phyloP scores from a whole-genome alignment of 331 rosid species.

The Quercus phellos region DNA sequence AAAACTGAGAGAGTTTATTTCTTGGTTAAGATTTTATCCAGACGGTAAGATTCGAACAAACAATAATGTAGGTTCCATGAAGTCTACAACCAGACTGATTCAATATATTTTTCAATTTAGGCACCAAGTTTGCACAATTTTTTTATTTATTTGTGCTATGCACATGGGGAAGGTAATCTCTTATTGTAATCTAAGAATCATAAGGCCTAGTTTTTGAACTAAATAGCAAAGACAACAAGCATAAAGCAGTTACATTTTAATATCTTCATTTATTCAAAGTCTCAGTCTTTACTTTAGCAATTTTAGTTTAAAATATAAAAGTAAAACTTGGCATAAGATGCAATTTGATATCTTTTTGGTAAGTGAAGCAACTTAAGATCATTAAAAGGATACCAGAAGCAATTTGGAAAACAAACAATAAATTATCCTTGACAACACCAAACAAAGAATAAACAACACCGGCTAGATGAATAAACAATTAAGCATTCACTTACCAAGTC shows the following conservation, averaged over 20 bases:
- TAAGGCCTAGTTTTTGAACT: background rate
- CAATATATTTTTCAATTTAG: background rate
- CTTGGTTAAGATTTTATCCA: background rate
- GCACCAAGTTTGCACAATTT: background rate
- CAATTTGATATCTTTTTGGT: too few species aligned
- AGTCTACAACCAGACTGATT: background rate
- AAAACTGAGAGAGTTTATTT: too few species aligned
- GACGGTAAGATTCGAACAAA: background rate
- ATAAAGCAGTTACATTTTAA: background rate
- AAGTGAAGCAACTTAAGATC: background rate
- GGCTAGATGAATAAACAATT: background rate
- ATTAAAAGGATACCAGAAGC: background rate
- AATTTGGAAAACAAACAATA: background rate
- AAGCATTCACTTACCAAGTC: conserved; percentile 59
- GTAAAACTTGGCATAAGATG: background rate
- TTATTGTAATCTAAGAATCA: background rate
- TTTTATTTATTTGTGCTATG: conserved; percentile 16
- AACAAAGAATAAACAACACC: conserved; percentile 6
- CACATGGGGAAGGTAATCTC: conserved; percentile 33
- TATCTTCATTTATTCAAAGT: background rate
- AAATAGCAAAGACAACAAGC: background rate
- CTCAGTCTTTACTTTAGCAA: background rate
- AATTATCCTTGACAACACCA: conserved; percentile 1
- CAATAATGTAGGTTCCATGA: background rate
- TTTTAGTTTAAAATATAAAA: background rate